These are phyloP conservation scores for Manihot esculenta DNA, from an alignment of 441 rosid genomes.

Conservation along the genomic window DNA sequence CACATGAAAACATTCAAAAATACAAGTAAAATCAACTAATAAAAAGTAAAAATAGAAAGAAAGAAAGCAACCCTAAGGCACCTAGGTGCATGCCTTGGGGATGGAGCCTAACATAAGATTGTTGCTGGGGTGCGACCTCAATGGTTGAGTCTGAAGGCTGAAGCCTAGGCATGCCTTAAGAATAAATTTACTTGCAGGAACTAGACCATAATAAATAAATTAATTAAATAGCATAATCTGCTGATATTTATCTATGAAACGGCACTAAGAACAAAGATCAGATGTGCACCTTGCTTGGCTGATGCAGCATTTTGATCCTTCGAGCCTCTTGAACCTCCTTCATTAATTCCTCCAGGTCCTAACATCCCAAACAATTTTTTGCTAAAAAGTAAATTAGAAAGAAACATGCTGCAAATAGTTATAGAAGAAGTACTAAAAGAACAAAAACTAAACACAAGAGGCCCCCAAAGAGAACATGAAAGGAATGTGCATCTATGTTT, in stretches of 20 bases:
- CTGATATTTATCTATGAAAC: not conserved
- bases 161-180: not conserved
- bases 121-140: not conserved
- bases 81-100: not conserved
- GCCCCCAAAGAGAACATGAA: slow-evolving; percentile 1
- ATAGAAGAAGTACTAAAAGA: slow-evolving; percentile 8
- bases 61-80: not conserved
- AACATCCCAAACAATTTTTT: slow-evolving; percentile 18
- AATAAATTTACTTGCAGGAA: slow-evolving; percentile 1
- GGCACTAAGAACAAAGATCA: slow-evolving; percentile 10
- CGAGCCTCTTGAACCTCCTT: slow-evolving; percentile 99
- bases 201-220: not conserved
- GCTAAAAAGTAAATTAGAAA: not conserved
- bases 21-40: not conserved
- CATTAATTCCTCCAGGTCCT: slow-evolving; percentile 93
- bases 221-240: not conserved
- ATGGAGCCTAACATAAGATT: not conserved
- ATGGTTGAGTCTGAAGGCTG: too few relatives aligned
- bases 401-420: slow-evolving; percentile 8
- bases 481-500: slow-evolving; percentile 1
- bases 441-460: not conserved
- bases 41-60: not conserved
- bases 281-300: slow-evolving; percentile 82
- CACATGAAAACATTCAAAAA: not conserved
- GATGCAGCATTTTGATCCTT: slow-evolving; percentile 97